Percentiles rank a stretch among this genome's conserved stretches.
Conservation (phyloP, 129 eudicot species). For the Logfia minima region DNA sequence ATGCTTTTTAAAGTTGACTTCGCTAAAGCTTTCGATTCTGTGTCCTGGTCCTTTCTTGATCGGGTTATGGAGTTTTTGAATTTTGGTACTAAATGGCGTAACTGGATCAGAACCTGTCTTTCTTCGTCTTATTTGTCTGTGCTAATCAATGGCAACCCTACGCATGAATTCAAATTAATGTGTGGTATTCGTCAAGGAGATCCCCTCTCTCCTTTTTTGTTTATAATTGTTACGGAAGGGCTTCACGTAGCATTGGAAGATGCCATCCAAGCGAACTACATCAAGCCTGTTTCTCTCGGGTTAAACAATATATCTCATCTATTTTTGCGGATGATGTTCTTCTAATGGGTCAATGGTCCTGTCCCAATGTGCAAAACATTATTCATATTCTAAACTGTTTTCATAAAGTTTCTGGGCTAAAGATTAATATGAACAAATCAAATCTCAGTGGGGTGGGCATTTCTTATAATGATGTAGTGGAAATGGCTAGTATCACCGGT, state of each 20-base stretch:
- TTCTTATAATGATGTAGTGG: not conserved
- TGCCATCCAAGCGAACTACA: not conserved
- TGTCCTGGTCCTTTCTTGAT: not conserved
- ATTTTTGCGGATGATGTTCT: not conserved
- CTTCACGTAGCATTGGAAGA: not conserved
- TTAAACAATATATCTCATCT: not conserved
- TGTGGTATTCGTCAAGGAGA: not conserved
- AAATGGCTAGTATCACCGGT: not conserved
- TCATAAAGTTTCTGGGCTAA: not conserved
- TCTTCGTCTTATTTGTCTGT: not conserved
- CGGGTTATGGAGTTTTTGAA: not conserved
- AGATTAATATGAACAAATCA: not conserved
- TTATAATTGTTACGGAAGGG: not conserved
- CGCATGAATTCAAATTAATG: not conserved
- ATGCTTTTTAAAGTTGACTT: not conserved
- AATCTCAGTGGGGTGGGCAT: not conserved
- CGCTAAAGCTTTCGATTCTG: not conserved
- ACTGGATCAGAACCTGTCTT: not conserved
- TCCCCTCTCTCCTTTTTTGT: not conserved
- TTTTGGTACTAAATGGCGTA: not conserved
- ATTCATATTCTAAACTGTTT: not conserved
- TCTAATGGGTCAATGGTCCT: not conserved
- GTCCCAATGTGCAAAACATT: not conserved
- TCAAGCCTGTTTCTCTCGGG: not conserved
- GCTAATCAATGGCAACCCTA: not conserved